Evolutionary conservation across 2,329 filamentous ascomycete species (phyloP).

Genomic region (Stemphylium lycopersici): DNA sequence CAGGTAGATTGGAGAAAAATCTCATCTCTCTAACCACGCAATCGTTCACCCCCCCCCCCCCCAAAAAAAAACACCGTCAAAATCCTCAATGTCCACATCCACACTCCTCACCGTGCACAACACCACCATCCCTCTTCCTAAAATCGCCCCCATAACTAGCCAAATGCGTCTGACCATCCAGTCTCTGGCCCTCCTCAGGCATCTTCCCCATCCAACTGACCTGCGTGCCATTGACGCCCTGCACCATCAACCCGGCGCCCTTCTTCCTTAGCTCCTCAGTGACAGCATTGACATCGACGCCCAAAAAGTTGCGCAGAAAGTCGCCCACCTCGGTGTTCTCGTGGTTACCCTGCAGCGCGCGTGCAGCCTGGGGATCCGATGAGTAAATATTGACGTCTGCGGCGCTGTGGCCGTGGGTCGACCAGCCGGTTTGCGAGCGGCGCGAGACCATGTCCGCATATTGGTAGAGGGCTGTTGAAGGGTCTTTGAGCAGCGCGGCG

Average conservation of each 20-base stretch:
- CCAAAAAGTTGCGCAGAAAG: conserved; percentile 80
- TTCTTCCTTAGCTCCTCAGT: conserved; percentile 75
- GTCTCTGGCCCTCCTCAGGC: conserved; percentile 49
- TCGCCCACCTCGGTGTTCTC: conserved; percentile 93
- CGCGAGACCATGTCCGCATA: conserved; percentile 88
- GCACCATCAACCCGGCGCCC: conserved; percentile 42
- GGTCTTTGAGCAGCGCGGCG: conserved; percentile 64
- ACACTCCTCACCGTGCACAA: conserved; percentile 36
- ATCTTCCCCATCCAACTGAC: conserved; percentile 53
- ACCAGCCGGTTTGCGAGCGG: conserved; percentile 90
- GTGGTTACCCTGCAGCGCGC: conserved; percentile 78
- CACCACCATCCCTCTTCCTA: conserved; percentile 41
- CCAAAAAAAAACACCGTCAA: not conserved
- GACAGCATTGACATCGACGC: conserved; percentile 77
- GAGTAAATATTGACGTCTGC: conserved; percentile 98
- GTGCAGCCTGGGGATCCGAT: conserved; percentile 68
- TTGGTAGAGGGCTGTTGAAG: conserved; percentile 62
- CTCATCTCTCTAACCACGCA: no score
- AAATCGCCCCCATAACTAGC: conserved; percentile 46
- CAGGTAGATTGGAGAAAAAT: not conserved
- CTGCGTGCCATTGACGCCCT: conserved; percentile 33
- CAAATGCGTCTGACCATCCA: conserved; percentile 56
- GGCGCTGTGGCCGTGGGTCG: conserved; percentile 84
- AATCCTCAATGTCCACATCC: conserved; percentile 35
- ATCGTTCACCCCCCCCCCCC: no score